Evolutionary conservation across 148 eudicot species (phyloP).

Genomic region (Limonium bicolor): DNA sequence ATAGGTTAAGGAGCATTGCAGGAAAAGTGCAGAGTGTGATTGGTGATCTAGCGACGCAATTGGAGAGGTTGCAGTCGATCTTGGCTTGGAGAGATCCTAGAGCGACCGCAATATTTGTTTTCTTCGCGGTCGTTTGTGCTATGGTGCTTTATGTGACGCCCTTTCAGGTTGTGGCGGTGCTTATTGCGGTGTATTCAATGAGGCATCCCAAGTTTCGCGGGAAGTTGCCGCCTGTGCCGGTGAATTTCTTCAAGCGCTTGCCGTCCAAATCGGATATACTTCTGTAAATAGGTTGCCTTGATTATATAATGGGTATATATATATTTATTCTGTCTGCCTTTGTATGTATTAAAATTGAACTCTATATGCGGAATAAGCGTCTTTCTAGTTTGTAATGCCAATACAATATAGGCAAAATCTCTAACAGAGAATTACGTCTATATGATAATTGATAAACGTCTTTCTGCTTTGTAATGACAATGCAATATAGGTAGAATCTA

Average conservation of each 20-base stretch:
- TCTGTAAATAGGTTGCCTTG: too few species aligned
- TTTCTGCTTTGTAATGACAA: too few species aligned
- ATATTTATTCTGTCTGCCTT: too few species aligned
- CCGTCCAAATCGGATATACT: slow-evolving; percentile 24
- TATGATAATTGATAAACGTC: too few species aligned
- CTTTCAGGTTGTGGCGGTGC: background rate
- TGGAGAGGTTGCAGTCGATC: slow-evolving; percentile 23
- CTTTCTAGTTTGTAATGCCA: too few species aligned
- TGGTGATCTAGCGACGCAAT: slow-evolving; percentile 24
- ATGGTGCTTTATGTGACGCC: slow-evolving; percentile 11
- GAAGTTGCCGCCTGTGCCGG: slow-evolving; percentile 13
- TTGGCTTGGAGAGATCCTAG: slow-evolving; percentile 34
- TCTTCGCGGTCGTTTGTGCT: slow-evolving; percentile 9
- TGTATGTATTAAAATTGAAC: too few species aligned
- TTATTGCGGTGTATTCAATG: slow-evolving; percentile 6
- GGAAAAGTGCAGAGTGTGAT: slow-evolving; percentile 15
- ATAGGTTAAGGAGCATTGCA: slow-evolving; percentile 18
- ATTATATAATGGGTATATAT: too few species aligned
- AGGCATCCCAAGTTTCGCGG: slow-evolving; percentile 17
- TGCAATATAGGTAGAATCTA: too few species aligned
- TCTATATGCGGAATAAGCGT: too few species aligned
- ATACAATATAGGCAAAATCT: too few species aligned
- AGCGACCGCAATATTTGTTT: slow-evolving; percentile 22
- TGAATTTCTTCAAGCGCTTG: slow-evolving; percentile 23
- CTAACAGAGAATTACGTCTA: too few species aligned